These are phyloP conservation scores for Yarrowia sp. DNA, from an alignment of 805 yeast species.

Conservation along the genomic window DNA sequence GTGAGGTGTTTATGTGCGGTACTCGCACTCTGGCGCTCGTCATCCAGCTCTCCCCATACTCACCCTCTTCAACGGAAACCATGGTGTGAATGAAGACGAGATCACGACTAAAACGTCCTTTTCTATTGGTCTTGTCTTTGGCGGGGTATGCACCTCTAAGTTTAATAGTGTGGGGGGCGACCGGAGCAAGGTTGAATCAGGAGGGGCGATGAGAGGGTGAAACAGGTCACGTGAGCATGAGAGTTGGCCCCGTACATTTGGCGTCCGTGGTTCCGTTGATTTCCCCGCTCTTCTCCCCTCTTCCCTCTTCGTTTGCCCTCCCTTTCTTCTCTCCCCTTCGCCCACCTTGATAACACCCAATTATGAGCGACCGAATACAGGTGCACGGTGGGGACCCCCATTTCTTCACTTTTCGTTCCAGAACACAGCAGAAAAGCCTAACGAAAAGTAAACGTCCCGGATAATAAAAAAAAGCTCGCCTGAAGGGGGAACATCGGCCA, in stretches of 20 bases:
- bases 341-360: conserved; percentile 8
- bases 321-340: background rate
- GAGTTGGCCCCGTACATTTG: too few species aligned
- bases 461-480: background rate
- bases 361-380: background rate
- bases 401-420: too few species aligned
- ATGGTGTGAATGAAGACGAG: background rate
- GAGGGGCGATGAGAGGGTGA: background rate
- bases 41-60: background rate
- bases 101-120: conserved; percentile 28
- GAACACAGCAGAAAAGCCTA: background rate
- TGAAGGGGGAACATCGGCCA: too few species aligned
- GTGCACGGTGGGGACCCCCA: too few species aligned
- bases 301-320: background rate
- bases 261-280: too few species aligned
- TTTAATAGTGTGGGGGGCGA: conserved; percentile 30
- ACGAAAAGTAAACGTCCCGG: background rate
- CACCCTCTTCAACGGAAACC: conserved; percentile 32
- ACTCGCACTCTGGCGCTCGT: too few species aligned
- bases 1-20: too few species aligned
- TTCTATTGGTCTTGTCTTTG: conserved; percentile 14
- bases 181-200: conserved; percentile 3
- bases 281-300: too few species aligned
- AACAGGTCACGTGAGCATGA: background rate
- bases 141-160: conserved; percentile 16